A percentile compares a stretch with the other conserved stretches of the same genome.
These are phyloP conservation scores for Penicillium aurantiogriseum DNA, from an alignment of 2,329 filamentous ascomycete genomes.

Conservation along the genomic window DNA sequence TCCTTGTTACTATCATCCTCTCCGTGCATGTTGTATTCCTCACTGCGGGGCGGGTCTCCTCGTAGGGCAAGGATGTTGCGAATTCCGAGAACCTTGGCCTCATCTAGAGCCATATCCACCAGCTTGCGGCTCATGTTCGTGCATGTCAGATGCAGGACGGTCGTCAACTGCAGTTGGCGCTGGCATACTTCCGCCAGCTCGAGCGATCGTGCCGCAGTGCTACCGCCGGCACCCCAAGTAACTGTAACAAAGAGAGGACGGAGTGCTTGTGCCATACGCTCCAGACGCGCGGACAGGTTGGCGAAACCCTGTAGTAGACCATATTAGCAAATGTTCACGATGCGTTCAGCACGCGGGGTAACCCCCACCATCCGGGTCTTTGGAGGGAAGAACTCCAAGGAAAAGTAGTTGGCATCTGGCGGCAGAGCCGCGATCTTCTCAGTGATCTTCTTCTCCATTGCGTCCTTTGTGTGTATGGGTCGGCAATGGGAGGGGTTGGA, in stretches of 20 bases:
- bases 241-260: constrained; percentile 94
- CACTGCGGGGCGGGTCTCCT: constrained; percentile 84
- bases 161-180: constrained; percentile 85
- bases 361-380: constrained; percentile 78
- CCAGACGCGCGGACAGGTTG: constrained; percentile 87
- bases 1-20: constrained; percentile 66
- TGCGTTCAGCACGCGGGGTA: constrained; percentile 26
- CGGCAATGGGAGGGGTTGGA: constrained; percentile 15
- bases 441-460: constrained; percentile 86
- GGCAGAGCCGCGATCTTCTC: constrained; percentile 92
- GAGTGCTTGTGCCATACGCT: constrained; percentile 90
- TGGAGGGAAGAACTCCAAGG: constrained; percentile 97
- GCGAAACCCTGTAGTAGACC: constrained; percentile 65
- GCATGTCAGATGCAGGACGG: constrained; percentile 92
- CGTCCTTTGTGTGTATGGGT: constrained; percentile 16
- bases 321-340: constrained; percentile 24
- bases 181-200: constrained; percentile 95
- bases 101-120: constrained; percentile 84
- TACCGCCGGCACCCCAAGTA: constrained; percentile 95
- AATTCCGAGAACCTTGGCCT: constrained; percentile 86
- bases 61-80: constrained; percentile 89
- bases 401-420: constrained; percentile 80
- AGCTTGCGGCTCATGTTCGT: constrained; percentile 91
- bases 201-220: constrained; percentile 84
- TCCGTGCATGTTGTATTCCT: constrained; percentile 75